Evolutionary conservation across 2,329 filamentous ascomycete species (phyloP).

Genomic region (Aspergillus flavus): DNA sequence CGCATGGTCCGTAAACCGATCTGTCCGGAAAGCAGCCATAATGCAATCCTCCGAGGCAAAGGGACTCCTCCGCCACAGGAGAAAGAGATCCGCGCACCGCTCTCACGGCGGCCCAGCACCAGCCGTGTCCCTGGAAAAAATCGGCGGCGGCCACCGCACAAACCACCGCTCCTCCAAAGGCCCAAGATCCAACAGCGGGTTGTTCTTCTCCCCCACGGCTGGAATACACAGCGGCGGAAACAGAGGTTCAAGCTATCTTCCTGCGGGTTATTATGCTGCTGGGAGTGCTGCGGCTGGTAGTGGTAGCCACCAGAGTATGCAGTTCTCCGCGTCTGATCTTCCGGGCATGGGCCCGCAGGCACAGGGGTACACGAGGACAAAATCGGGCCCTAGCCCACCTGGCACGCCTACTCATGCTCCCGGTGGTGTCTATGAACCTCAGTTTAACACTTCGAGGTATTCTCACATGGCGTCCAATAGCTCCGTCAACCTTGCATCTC

Average conservation of each 20-base stretch:
- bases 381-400: constrained; percentile 60
- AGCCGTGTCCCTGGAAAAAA: constrained; percentile 59
- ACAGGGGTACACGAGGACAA: constrained; percentile 53
- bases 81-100: constrained; percentile 38
- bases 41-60: constrained; percentile 75
- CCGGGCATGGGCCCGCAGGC: constrained; percentile 64
- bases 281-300: constrained; percentile 57
- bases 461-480: constrained; percentile 52
- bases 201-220: constrained; percentile 95
- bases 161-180: constrained; percentile 33
- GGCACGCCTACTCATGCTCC: constrained; percentile 63
- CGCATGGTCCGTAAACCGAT: constrained; percentile 88
- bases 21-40: constrained; percentile 81
- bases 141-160: constrained; percentile 37
- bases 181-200: constrained; percentile 65
- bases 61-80: constrained; percentile 56
- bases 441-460: constrained; percentile 27
- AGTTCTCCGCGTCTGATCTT: constrained; percentile 59
- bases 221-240: constrained; percentile 57
- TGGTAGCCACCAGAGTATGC: constrained; percentile 28
- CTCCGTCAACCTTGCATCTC: constrained; percentile 65
- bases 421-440: constrained; percentile 42
- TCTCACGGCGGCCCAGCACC: constrained; percentile 25
- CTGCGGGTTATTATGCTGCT: constrained; percentile 87
- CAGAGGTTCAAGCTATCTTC: constrained; percentile 77